phyloP scores from a whole-genome alignment of 148 eudicot species.

The Rhododendron molle region DNA sequence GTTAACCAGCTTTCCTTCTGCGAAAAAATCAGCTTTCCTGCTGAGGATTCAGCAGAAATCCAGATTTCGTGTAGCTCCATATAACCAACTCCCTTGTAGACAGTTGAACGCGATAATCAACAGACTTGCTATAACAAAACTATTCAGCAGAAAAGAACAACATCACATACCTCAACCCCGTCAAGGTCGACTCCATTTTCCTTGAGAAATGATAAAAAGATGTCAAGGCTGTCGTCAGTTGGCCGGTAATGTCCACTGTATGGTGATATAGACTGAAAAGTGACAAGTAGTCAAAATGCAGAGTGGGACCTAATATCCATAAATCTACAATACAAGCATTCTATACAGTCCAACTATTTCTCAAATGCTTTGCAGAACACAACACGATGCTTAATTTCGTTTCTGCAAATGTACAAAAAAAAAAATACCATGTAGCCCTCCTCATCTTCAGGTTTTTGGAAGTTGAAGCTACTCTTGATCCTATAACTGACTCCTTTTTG shows the following conservation, averaged over 20 bases:
- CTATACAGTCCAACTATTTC: not conserved
- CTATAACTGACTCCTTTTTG: too few species aligned
- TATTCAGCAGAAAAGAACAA: not conserved
- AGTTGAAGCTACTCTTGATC: too few species aligned
- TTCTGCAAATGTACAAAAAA: too few species aligned
- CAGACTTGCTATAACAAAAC: not conserved
- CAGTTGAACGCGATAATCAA: not conserved
- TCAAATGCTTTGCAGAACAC: not conserved
- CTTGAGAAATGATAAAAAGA: slow-evolving; percentile 47
- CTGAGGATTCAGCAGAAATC: not conserved
- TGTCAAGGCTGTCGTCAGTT: slow-evolving; percentile 60
- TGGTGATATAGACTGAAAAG: slow-evolving; percentile 69
- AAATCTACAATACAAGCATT: not conserved
- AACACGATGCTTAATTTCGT: too few species aligned
- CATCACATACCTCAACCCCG: slow-evolving; percentile 49
- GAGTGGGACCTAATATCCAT: not conserved
- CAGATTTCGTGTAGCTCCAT: not conserved
- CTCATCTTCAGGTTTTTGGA: not conserved
- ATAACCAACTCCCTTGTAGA: not conserved
- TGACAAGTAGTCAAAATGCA: not conserved
- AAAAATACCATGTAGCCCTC: too few species aligned
- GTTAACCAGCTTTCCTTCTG: not conserved
- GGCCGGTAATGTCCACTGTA: slow-evolving; percentile 98
- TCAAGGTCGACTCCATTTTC: slow-evolving; percentile 61
- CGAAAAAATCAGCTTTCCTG: not conserved